Conservation (phyloP, 2,329 filamentous ascomycete genomes). For the Colletotrichum falcatum region DNA sequence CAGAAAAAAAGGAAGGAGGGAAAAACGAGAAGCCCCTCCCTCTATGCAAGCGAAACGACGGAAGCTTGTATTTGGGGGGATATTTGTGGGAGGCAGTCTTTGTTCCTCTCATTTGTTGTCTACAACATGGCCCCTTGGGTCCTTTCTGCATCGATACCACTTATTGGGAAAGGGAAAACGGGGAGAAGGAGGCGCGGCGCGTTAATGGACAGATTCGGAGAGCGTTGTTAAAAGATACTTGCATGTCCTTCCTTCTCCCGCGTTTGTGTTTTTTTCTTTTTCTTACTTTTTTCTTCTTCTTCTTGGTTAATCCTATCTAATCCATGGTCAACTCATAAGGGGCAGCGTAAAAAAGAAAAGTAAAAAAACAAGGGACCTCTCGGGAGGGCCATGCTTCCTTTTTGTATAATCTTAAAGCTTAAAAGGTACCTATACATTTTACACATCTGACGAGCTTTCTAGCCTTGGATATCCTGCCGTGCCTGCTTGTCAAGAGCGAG, state of each 20-base stretch:
- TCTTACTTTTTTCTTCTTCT: background rate
- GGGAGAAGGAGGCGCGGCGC: constrained; percentile 17
- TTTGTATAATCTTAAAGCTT: constrained; percentile 37
- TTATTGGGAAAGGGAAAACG: background rate
- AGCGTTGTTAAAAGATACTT: background rate
- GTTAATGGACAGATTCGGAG: constrained; percentile 8
- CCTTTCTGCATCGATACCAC: constrained; percentile 33
- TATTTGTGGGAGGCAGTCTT: background rate
- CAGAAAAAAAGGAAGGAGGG: background rate
- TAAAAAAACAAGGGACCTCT: constrained; percentile 2
- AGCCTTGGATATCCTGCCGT: background rate
- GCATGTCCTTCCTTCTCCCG: background rate
- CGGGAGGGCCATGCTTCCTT: background rate
- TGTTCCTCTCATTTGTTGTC: constrained; percentile 12
- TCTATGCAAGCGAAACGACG: constrained; percentile 16
- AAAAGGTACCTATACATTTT: constrained; percentile 5
- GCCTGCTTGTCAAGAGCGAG: background rate
- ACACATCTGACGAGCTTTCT: background rate
- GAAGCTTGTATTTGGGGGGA: background rate
- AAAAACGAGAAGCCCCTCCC: background rate
- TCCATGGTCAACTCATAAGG: background rate
- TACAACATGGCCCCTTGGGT: constrained; percentile 21
- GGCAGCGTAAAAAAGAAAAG: background rate
- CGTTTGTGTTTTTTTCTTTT: constrained; percentile 3
- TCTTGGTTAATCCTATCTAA: background rate